Evolutionary conservation across 2,329 filamentous ascomycete species (phyloP).

Genomic region (Sclerotinia nivalis): DNA sequence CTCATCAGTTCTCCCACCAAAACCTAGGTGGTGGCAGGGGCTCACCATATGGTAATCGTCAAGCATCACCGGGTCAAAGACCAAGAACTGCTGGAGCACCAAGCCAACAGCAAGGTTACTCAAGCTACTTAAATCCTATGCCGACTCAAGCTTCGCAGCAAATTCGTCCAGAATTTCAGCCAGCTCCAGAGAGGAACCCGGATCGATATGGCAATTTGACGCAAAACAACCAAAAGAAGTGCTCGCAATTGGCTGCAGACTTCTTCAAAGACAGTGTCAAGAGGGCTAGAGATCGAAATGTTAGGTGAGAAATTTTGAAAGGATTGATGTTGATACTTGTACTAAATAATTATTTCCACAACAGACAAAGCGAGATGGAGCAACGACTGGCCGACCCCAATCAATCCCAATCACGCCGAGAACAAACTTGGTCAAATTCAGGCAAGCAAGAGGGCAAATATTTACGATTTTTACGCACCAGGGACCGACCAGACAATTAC

Average conservation of each 20-base stretch:
- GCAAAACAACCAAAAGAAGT: slow-evolving; percentile 71
- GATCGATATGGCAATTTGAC: slow-evolving; percentile 69
- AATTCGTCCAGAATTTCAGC: slow-evolving; percentile 69
- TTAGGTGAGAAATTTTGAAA: slow-evolving; percentile 62
- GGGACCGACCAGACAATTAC: slow-evolving; percentile 93
- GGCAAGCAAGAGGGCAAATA: slow-evolving; percentile 90
- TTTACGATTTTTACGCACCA: slow-evolving; percentile 88
- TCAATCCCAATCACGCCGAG: slow-evolving; percentile 73
- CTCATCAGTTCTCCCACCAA: slow-evolving; percentile 96
- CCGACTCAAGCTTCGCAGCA: slow-evolving; percentile 57
- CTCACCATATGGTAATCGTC: slow-evolving; percentile 68
- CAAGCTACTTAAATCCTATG: slow-evolving; percentile 67
- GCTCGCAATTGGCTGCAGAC: slow-evolving; percentile 71
- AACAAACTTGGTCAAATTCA: slow-evolving; percentile 80
- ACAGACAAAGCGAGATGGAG: slow-evolving; percentile 88
- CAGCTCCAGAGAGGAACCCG: slow-evolving; percentile 81
- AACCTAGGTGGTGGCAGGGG: slow-evolving; percentile 77
- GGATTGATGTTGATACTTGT: not conserved
- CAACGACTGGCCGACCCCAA: slow-evolving; percentile 77
- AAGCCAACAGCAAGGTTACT: slow-evolving; percentile 60
- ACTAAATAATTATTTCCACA: slow-evolving; percentile 9
- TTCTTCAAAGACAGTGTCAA: slow-evolving; percentile 99
- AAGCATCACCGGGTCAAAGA: slow-evolving; percentile 67
- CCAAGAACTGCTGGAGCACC: slow-evolving; percentile 79
- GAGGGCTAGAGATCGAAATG: slow-evolving; percentile 89